phyloP scores from a whole-genome alignment of 2,329 filamentous ascomycete species.

The Talaromyces sp. region DNA sequence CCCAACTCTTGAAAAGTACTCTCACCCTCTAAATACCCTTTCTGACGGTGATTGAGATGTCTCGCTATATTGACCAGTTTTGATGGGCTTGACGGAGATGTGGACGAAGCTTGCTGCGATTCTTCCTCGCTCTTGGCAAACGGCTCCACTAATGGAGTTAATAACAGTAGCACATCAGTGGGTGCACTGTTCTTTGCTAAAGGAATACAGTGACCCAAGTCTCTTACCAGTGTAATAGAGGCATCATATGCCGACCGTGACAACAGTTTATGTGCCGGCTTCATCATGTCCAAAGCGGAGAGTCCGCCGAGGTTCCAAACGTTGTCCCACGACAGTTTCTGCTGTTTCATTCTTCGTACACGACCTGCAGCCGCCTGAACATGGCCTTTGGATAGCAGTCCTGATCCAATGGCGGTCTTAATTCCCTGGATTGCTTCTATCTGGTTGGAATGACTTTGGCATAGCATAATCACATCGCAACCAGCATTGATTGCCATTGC shows the following conservation, averaged over 20 bases:
- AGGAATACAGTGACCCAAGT: conserved; percentile 7
- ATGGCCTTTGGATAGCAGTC: conserved; percentile 10
- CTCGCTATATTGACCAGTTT: conserved; percentile 13
- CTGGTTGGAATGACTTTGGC: conserved; percentile 16
- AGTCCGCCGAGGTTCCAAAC: conserved; percentile 15
- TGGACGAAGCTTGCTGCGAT: not conserved
- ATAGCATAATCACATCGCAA: conserved; percentile 17
- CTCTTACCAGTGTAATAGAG: conserved; percentile 14
- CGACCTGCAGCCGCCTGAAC: conserved; percentile 10
- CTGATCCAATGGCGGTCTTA: conserved; percentile 12
- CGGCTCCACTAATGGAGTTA: conserved; percentile 16
- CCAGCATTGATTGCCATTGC: conserved; percentile 17
- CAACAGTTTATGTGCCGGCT: conserved; percentile 8
- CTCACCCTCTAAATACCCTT: conserved; percentile 14
- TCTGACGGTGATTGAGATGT: conserved; percentile 9
- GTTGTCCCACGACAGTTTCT: conserved; percentile 13
- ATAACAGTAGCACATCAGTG: conserved; percentile 11
- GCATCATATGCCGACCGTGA: conserved; percentile 12
- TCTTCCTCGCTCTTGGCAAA: not conserved
- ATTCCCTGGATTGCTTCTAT: conserved; percentile 16
- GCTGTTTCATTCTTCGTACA: conserved; percentile 15
- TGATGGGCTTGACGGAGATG: not conserved
- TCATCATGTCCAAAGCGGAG: conserved; percentile 7
- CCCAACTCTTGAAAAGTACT: conserved; percentile 14
- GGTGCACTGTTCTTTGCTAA: conserved; percentile 11